Evolutionary conservation across 495 filamentous ascomycete species (phyloP), one percentile per base, ranked within the genome.

Genomic region (Cercophora samala): DNA sequence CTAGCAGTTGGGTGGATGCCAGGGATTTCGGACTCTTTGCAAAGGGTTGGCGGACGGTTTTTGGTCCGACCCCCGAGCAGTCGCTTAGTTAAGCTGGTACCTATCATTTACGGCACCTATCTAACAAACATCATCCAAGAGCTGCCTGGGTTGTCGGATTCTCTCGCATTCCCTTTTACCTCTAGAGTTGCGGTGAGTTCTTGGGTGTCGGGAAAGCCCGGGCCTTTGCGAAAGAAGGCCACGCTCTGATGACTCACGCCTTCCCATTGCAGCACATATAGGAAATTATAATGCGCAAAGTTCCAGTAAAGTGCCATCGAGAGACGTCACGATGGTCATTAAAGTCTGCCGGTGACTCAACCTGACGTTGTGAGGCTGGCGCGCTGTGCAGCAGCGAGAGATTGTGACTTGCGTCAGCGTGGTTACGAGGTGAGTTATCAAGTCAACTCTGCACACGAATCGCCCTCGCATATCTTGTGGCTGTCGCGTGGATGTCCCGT

Each of bases 41-140:
- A 2, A 46, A 13, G 13, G 37, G 37, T 32, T 18, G 52, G 62
- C 74, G 74, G 74, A 67, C 29, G 58, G 73, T 69, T 23, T 71
- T 76, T 76, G 59, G 42, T 66, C 74, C 74, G 74, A 73, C 65
- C 18, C 19, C 74, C 74, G 74, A 76, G 66, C 5, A 18, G 17
- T n/a, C n/a, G 9, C 32, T 60, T 56, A 37, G 70, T 70, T 70
- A 69, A 60, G 63, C 61, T 42, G 65, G 32, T 68, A 72, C 60
- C n/a, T 66, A 46, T 46, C 9, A 46, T 46, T 46, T 17, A 1
- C 15, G 37, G 37, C 37, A n/a, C n/a, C n/a, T n/a, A n/a, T n/a
- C 15, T 46, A 46, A 46, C 37, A 46, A 46, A 11, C 37, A 46
- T 46, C 37, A 46, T 46, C 37, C 37, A 46, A 46, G 37, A 46